phyloP scores from a whole-genome alignment of 331 rosid species.

The Phaseolus coccineus region DNA sequence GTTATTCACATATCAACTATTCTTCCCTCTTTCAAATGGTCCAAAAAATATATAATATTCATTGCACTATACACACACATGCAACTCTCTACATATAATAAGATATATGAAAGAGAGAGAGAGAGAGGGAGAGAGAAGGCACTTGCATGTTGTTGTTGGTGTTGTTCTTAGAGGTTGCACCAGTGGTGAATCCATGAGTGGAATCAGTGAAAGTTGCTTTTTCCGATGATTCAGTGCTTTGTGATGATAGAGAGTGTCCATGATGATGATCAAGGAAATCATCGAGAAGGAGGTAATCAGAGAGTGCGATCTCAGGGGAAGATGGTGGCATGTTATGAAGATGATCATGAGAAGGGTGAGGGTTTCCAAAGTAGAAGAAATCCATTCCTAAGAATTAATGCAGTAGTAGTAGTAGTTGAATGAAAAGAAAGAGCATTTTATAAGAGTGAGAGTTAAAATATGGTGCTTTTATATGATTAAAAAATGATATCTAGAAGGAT shows the following conservation, averaged over 20 bases:
- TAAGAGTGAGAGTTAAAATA: background rate
- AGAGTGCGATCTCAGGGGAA: constrained; percentile 45
- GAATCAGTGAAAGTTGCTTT: constrained; percentile 37
- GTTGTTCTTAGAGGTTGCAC: constrained; percentile 48
- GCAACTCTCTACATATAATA: too few relatives aligned
- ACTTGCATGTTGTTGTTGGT: constrained; percentile 63
- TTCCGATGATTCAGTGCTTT: constrained; percentile 58
- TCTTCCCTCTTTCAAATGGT: too few relatives aligned
- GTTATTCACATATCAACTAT: too few relatives aligned
- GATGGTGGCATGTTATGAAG: constrained; percentile 26
- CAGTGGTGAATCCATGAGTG: constrained; percentile 38
- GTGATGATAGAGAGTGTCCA: constrained; percentile 46
- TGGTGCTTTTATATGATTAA: constrained; percentile 17
- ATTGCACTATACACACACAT: too few relatives aligned
- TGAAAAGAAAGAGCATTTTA: too few relatives aligned
- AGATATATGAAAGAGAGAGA: background rate
- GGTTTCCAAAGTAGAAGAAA: constrained; percentile 47
- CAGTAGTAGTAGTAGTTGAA: too few relatives aligned
- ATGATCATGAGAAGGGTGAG: constrained; percentile 36
- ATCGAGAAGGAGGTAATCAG: constrained; percentile 60
- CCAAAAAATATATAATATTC: too few relatives aligned
- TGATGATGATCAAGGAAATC: constrained; percentile 43
- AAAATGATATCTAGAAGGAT: background rate
- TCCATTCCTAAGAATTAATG: constrained; percentile 37
- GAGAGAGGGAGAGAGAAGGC: background rate